phyloP scores from a whole-genome alignment of 2,329 filamentous ascomycete species.

The Neonectria punicea region DNA sequence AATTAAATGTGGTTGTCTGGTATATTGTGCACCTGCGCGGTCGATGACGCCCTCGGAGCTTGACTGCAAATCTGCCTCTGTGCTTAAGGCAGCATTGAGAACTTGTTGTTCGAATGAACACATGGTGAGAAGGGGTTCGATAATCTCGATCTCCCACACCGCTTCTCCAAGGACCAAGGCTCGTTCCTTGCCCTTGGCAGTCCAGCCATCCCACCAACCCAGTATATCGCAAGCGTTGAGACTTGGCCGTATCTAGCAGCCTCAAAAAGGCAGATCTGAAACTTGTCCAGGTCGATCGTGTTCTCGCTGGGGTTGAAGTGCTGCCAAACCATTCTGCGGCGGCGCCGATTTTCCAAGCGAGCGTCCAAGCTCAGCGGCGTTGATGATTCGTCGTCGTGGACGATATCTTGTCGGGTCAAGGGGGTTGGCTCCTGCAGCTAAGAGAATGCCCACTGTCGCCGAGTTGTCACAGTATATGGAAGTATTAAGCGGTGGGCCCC shows the following conservation, averaged over 20 bases:
- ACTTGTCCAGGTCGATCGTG: neutral
- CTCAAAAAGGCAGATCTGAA: conserved; percentile 11
- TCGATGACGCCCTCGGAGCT: no score
- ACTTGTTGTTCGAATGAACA: conserved; percentile 6
- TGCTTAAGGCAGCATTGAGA: neutral
- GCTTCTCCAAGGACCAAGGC: conserved; percentile 26
- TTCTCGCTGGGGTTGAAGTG: neutral
- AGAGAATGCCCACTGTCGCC: neutral
- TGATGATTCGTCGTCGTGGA: neutral
- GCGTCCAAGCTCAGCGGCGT: neutral
- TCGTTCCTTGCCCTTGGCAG: neutral
- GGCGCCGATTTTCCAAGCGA: neutral
- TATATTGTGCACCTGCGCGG: no score
- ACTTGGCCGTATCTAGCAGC: conserved; percentile 29
- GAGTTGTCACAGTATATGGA: neutral
- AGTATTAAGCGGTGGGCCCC: neutral
- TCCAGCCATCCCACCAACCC: conserved; percentile 32
- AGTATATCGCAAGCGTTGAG: conserved; percentile 29
- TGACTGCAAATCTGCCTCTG: no score
- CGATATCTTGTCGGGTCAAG: neutral
- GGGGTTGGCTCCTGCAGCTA: neutral
- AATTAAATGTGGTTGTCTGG: no score
- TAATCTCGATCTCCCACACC: conserved; percentile 28
- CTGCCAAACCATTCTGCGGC: neutral
- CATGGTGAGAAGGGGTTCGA: conserved; percentile 18